phyloP scores from a whole-genome alignment of 2,329 filamentous ascomycete genomes.

The Plenodomus lindquistii region DNA sequence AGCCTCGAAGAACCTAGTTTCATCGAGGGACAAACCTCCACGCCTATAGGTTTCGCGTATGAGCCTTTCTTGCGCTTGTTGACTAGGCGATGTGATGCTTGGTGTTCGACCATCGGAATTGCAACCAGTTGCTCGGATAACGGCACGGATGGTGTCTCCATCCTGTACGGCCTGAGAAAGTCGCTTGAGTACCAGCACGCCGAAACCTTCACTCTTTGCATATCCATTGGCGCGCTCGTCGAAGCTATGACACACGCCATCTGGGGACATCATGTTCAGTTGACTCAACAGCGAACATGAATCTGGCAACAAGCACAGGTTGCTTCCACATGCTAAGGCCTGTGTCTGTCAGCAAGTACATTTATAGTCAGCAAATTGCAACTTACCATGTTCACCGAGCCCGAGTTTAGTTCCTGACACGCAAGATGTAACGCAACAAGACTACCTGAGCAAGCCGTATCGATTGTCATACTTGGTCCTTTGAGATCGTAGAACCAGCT shows the following conservation, averaged over 20 bases:
- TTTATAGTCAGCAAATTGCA: neutral
- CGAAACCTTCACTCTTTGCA: constrained; percentile 63
- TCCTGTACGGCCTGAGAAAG: constrained; percentile 15
- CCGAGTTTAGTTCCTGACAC: constrained; percentile 9
- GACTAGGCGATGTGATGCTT: constrained; percentile 26
- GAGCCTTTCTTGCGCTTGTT: constrained; percentile 50
- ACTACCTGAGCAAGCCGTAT: constrained; percentile 32
- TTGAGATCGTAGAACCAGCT: constrained; percentile 29
- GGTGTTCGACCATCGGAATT: constrained; percentile 21
- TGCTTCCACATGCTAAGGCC: constrained; percentile 10
- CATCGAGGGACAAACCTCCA: constrained; percentile 35
- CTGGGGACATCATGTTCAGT: constrained; percentile 29
- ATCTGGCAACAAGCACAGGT: constrained; percentile 10
- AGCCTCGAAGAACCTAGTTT: constrained; percentile 25
- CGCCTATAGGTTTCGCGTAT: constrained; percentile 37
- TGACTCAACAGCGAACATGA: constrained; percentile 2
- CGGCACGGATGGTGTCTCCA: constrained; percentile 28
- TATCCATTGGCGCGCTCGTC: constrained; percentile 65
- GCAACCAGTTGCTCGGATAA: constrained; percentile 28
- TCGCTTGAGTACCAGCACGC: constrained; percentile 28
- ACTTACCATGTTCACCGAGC: constrained; percentile 5
- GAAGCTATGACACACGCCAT: constrained; percentile 35
- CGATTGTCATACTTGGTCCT: constrained; percentile 26
- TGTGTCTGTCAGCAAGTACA: neutral
- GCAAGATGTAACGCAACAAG: constrained; percentile 24